Percentiles rank a stretch among this genome's conserved stretches.
These are phyloP conservation scores for Diversispora epigaea DNA, from an alignment of 192 early-diverging fungal species.

Conservation along the genomic window DNA sequence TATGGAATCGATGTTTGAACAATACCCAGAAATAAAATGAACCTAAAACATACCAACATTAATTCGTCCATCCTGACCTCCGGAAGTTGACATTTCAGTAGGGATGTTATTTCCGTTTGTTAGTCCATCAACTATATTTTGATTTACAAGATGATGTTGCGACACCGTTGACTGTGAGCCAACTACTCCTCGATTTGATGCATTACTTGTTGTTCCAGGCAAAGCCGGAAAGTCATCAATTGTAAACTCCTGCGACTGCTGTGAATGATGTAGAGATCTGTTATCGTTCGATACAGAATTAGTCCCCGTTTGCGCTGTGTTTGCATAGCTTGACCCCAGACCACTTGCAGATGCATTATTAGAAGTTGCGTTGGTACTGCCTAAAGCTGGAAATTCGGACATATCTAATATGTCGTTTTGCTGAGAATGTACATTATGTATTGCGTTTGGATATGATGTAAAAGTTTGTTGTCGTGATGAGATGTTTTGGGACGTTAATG, in stretches of 20 bases:
- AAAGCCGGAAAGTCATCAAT: constrained; percentile 51
- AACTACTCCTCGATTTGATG: constrained; percentile 40
- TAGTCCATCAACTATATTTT: constrained; percentile 24
- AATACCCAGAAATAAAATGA: neutral
- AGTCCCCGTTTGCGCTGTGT: constrained; percentile 39
- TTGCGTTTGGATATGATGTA: constrained; percentile 33
- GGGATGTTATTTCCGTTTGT: constrained; percentile 12
- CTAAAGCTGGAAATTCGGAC: constrained; percentile 50
- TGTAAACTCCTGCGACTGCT: constrained; percentile 40
- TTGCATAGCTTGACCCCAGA: constrained; percentile 41
- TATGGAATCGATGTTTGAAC: neutral
- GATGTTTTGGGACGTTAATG: constrained; percentile 31
- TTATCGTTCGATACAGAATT: constrained; percentile 32
- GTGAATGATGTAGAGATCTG: constrained; percentile 27
- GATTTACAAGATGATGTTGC: constrained; percentile 38
- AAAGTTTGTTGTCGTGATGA: constrained; percentile 31
- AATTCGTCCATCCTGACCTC: constrained; percentile 18
- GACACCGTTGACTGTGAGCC: constrained; percentile 36
- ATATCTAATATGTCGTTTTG: constrained; percentile 42
- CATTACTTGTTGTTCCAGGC: constrained; percentile 43
- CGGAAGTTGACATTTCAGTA: neutral
- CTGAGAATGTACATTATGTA: constrained; percentile 33
- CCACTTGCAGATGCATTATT: constrained; percentile 23
- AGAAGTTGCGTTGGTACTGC: constrained; percentile 42
- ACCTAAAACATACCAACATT: constrained; percentile 18